Evolutionary conservation across 306 rosid species (phyloP).

Genomic region (Medicago ruthenica): DNA sequence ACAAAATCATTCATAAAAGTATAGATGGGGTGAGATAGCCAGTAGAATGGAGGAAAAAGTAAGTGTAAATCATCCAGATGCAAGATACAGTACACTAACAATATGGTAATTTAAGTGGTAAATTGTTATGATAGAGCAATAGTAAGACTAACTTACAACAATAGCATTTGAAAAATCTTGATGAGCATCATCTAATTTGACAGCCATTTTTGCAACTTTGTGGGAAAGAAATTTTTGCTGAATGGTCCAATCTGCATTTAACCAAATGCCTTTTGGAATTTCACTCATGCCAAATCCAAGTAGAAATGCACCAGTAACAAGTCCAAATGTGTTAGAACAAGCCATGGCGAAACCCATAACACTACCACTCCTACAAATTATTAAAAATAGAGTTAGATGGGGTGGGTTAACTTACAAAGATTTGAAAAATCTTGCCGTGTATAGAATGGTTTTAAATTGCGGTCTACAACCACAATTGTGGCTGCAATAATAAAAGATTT

Average conservation of each 20-base stretch:
- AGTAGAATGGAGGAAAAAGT: neutral
- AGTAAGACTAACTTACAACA: conserved; percentile 59
- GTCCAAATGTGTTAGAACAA: conserved; percentile 97
- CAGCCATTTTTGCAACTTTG: conserved; percentile 92
- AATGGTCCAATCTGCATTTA: conserved; percentile 75
- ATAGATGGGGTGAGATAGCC: too few species aligned
- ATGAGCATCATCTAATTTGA: conserved; percentile 94
- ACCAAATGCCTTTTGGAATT: conserved; percentile 90
- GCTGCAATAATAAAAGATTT: neutral
- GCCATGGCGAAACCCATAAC: conserved; percentile 91
- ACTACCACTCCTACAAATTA: conserved; percentile 64
- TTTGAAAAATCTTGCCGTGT: neutral
- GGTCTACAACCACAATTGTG: neutral
- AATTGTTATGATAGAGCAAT: conserved; percentile 7
- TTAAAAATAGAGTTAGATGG: conserved; percentile 18
- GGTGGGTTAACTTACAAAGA: neutral
- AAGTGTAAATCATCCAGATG: neutral
- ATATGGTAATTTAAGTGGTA: conserved; percentile 10
- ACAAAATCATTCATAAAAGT: conserved; percentile 16
- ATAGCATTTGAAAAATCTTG: conserved; percentile 90
- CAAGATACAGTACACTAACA: neutral
- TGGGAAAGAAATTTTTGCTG: conserved; percentile 88
- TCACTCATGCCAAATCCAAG: conserved; percentile 98
- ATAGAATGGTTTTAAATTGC: neutral
- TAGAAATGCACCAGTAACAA: conserved; percentile 96